Evolutionary conservation across 2,329 filamentous ascomycete genomes (phyloP).

Genomic region (Paracoccidioides brasiliensis): DNA sequence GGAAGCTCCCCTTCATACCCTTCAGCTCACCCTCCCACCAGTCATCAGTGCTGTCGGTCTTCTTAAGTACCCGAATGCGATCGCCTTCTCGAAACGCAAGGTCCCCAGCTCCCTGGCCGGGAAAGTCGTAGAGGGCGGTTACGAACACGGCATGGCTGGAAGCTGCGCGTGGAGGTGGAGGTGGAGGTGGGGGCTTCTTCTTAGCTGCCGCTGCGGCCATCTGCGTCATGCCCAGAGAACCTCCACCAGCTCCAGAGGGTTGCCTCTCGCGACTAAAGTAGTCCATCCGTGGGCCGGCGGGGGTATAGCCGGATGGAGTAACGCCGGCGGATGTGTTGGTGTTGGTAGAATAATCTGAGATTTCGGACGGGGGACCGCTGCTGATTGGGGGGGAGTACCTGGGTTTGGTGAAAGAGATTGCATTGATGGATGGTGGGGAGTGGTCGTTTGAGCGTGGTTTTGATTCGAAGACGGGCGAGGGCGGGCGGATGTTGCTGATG

Average conservation of each 20-base stretch:
- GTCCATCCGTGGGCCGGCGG: slow-evolving; percentile 31
- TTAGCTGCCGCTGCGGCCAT: slow-evolving; percentile 37
- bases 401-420: slow-evolving; percentile 6
- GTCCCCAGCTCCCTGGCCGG: slow-evolving; percentile 56
- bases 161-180: slow-evolving; percentile 41
- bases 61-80: slow-evolving; percentile 61
- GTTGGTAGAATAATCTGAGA: slow-evolving; percentile 15
- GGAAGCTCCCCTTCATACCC: slow-evolving; percentile 59
- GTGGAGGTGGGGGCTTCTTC: slow-evolving; percentile 62
- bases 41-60: slow-evolving; percentile 66
- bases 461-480: slow-evolving; percentile 15
- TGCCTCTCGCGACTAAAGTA: slow-evolving; percentile 34
- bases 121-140: slow-evolving; percentile 63
- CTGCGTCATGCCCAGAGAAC: slow-evolving; percentile 28
- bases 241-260: slow-evolving; percentile 16
- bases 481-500: slow-evolving; percentile 14
- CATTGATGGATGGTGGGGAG: background rate
- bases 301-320: slow-evolving; percentile 23
- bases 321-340: slow-evolving; percentile 15
- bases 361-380: slow-evolving; percentile 19
- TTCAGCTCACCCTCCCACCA: slow-evolving; percentile 76
- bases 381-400: slow-evolving; percentile 7
- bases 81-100: slow-evolving; percentile 65
- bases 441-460: slow-evolving; percentile 16
- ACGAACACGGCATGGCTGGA: slow-evolving; percentile 43